A percentile compares a stretch with the other conserved stretches of the same genome.
These are phyloP conservation scores for Apophysomyces sp. DNA, from an alignment of 371 early-diverging fungal species.

Conservation along the genomic window DNA sequence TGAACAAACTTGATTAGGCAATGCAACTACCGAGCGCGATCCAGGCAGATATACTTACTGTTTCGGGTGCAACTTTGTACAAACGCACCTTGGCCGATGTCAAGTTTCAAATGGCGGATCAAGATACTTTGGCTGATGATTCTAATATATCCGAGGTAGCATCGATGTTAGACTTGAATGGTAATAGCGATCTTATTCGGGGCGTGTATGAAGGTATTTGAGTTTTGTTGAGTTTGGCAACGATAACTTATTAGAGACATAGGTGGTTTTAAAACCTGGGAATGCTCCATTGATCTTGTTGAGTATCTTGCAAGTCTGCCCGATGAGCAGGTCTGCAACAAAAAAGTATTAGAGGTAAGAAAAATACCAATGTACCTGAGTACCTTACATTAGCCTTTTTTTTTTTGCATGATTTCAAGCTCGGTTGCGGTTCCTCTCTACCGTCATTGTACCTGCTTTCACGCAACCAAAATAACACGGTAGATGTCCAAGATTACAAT, in stretches of 20 bases:
- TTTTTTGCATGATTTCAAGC: constrained; percentile 56
- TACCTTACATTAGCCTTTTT: too few species aligned
- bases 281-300: constrained; percentile 86
- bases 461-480: constrained; percentile 44
- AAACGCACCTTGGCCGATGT: constrained; percentile 81
- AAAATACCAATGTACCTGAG: not conserved
- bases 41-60: constrained; percentile 38
- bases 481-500: constrained; percentile 94
- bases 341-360: constrained; percentile 66
- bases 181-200: constrained; percentile 74
- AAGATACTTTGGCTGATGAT: constrained; percentile 57
- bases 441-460: constrained; percentile 79
- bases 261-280: constrained; percentile 96
- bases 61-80: constrained; percentile 29
- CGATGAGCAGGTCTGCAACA: constrained; percentile 39
- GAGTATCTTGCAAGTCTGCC: constrained; percentile 56
- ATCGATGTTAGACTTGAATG: constrained; percentile 56
- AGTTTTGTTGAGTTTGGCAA: not conserved
- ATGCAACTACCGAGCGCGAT: constrained; percentile 27
- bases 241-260: not conserved
- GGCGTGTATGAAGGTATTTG: constrained; percentile 84
- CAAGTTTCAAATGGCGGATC: constrained; percentile 78
- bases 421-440: constrained; percentile 91
- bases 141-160: constrained; percentile 32
- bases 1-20: not conserved